Percentiles rank a stretch among this genome's conserved stretches.
phyloP scores from a whole-genome alignment of 495 filamentous ascomycete species.

The Aspergillus bridgeri region DNA sequence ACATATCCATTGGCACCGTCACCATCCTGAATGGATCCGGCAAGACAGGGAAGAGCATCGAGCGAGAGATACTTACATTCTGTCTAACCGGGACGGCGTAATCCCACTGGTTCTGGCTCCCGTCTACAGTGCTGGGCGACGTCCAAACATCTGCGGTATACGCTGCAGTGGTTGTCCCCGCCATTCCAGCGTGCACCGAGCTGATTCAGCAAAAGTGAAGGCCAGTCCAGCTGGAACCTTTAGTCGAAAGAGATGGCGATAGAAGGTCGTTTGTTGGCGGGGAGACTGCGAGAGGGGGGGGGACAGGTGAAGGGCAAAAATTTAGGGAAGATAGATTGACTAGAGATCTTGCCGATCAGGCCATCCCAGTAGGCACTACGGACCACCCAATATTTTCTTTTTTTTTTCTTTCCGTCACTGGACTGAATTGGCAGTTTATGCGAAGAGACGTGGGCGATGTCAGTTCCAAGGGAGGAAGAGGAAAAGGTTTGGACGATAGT shows the following conservation, averaged over 20 bases:
- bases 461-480: not conserved
- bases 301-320: constrained; percentile 10
- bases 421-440: not conserved
- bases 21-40: not conserved
- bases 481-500: not conserved
- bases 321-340: constrained; percentile 8
- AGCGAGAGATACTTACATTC: constrained; percentile 31
- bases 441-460: not conserved
- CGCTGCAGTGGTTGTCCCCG: constrained; percentile 40
- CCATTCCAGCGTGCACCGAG: constrained; percentile 36
- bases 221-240: constrained; percentile 45
- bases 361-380: constrained; percentile 31
- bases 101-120: constrained; percentile 39
- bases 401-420: not conserved
- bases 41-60: not conserved
- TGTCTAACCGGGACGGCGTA: constrained; percentile 42
- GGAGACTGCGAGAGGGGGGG: too few relatives aligned
- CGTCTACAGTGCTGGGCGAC: constrained; percentile 34
- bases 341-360: constrained; percentile 23
- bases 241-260: not conserved
- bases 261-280: constrained; percentile 7
- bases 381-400: constrained; percentile 8
- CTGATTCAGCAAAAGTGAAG: constrained; percentile 18
- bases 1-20: not conserved
- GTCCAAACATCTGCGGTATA: constrained; percentile 42